Base-by-base conservation (phyloP, 176 grass and related monocot genomes). In the Eremochloa ophiuroides region DNA sequence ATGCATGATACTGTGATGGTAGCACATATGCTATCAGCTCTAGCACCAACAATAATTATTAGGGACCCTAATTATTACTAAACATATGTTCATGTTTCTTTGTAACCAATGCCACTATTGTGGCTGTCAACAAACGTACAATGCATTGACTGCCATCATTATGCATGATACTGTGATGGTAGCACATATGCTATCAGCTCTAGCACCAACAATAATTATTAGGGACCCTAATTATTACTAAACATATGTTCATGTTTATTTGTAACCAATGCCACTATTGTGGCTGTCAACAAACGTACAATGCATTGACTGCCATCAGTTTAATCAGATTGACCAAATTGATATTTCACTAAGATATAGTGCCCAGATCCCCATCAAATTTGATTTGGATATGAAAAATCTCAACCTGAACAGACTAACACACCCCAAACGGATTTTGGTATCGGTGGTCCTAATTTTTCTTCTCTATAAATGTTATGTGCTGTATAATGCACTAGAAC, bases 371-470 rank as follows among this genome's bases (percentile, higher is more conserved):
- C 8, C 18, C 39, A 18, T 25, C 15, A 34, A 61, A 23, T 48
- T 76, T 48, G 17, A 44, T n/a, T 69, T 62, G 8, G 44, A 66
- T 65, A 66, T n/a, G n/a, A 46, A 22, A 78, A 71, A 73, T 43
- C 44, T 35, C 27, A 33, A 78, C 6, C 9, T 16, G 16, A 73
- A 66, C n/a, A 73, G 13, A 41, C 38, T 15, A 37, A 68, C 16
- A 75, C n/a, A 48, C 2, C 69, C 16, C 16, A 61, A 50, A 23
- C 30, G 23, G 16, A 48, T 28, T 20, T 71, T 38, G 1, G 5
- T 41, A 85, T 20, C 0, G 12, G 33, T 31, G 30, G 0, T 64
- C 33, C 23, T 20, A 22, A 63, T 2, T 50, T 75, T 34, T 78
- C 39, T 18, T 10, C 7, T 83, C 59, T 74, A 66, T 10, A 35